A percentile compares a stretch with the other conserved stretches of the same genome.
Evolutionary conservation across 768 basidiomycete genomes (phyloP).

Genomic region (Lyophyllum semitale): DNA sequence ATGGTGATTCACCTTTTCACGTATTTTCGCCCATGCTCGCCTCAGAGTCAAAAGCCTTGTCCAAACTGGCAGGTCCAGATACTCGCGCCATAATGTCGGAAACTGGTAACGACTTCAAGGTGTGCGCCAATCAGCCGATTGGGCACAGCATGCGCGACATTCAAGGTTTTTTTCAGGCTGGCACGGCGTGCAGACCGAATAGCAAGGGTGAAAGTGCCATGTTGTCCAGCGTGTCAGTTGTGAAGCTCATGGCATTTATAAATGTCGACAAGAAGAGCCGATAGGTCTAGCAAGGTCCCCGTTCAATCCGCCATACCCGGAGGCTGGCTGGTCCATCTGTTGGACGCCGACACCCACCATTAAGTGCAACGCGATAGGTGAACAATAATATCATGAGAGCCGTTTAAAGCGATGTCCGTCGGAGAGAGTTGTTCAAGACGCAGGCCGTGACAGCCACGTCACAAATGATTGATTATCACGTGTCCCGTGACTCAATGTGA

Average conservation of each 20-base stretch:
- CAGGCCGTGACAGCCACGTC: background rate
- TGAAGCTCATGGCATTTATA: too few species aligned
- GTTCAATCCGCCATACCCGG: too few species aligned
- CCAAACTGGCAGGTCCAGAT: conserved; percentile 72
- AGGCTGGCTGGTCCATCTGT: too few species aligned
- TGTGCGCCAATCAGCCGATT: conserved; percentile 54
- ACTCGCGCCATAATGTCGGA: conserved; percentile 45
- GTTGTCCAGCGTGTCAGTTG: too few species aligned
- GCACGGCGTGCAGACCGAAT: background rate
- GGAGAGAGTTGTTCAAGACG: background rate
- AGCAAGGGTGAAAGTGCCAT: background rate
- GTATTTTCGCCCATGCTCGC: too few species aligned
- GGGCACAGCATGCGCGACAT: conserved; percentile 50
- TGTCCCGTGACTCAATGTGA: background rate
- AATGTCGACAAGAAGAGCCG: too few species aligned
- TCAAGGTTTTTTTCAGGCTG: conserved; percentile 26
- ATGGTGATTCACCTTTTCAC: conserved; percentile 57
- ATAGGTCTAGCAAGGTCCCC: too few species aligned
- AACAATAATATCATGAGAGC: background rate
- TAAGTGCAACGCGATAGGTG: conserved; percentile 16
- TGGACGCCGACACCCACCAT: too few species aligned
- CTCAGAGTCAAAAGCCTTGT: too few species aligned
- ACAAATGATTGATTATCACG: background rate
- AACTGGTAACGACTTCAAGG: conserved; percentile 66
- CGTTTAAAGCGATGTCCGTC: background rate